These are phyloP conservation scores for Hanseniaspora valbyensis DNA, from an alignment of 805 yeast genomes.

Conservation along the genomic window DNA sequence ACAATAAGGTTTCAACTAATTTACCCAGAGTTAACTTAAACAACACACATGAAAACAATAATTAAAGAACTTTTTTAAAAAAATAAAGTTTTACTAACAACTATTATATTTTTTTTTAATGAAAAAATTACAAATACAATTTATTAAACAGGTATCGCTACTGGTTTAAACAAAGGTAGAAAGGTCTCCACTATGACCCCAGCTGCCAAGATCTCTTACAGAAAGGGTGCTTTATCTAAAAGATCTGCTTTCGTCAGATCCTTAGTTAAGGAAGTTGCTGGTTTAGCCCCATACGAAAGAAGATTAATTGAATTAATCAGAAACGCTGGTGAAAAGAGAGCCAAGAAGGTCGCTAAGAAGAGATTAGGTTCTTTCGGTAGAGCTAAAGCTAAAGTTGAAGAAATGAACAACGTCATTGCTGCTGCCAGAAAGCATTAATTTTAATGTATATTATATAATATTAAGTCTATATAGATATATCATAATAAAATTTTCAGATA, in stretches of 20 bases:
- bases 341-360: slow-evolving; percentile 99
- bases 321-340: slow-evolving; percentile 99
- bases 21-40: too few relatives aligned
- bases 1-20: too few relatives aligned
- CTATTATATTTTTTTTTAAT: neutral
- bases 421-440: slow-evolving; percentile 87
- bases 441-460: slow-evolving; percentile 17
- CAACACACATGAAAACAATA: neutral
- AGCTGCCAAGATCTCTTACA: slow-evolving; percentile 83
- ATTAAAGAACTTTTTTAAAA: neutral
- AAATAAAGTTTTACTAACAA: slow-evolving; percentile 11
- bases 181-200: slow-evolving; percentile 75
- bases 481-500: slow-evolving; percentile 11
- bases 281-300: slow-evolving; percentile 99
- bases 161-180: slow-evolving; percentile 99
- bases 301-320: slow-evolving; percentile 98
- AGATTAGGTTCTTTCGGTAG: slow-evolving; percentile 99
- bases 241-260: slow-evolving; percentile 93
- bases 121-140: neutral
- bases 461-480: slow-evolving; percentile 15
- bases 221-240: slow-evolving; percentile 94
- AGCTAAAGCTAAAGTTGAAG: slow-evolving; percentile 99
- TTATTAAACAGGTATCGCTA: slow-evolving; percentile 63
- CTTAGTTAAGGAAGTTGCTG: slow-evolving; percentile 92
- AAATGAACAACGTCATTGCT: slow-evolving; percentile 90